Percentiles rank a stretch among this genome's conserved stretches.
Evolutionary conservation across 192 early-diverging fungal species (phyloP).

Genomic region (Funneliformis geosporum): DNA sequence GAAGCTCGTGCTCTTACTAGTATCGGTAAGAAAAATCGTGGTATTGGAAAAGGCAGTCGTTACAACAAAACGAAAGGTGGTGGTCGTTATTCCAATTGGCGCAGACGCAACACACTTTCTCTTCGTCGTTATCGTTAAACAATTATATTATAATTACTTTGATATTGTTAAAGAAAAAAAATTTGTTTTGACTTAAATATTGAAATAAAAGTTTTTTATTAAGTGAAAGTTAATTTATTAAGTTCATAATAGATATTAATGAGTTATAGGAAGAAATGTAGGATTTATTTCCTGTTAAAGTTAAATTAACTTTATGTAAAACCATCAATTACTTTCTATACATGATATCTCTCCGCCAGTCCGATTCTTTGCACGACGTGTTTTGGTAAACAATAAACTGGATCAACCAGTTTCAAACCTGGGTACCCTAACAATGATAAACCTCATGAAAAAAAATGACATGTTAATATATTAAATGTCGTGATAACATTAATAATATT

Average conservation of each 20-base stretch:
- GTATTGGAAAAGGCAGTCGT: slow-evolving; percentile 93
- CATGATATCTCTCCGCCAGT: slow-evolving; percentile 43
- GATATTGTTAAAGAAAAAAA: no score
- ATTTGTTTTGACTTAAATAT: no score
- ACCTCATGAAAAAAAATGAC: slow-evolving; percentile 34
- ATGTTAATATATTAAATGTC: background rate
- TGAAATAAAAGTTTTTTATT: no score
- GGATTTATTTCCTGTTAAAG: no score
- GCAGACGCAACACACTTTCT: slow-evolving; percentile 93
- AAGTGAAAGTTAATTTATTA: no score
- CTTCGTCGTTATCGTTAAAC: slow-evolving; percentile 91
- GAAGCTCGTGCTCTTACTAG: slow-evolving; percentile 97
- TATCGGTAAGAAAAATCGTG: slow-evolving; percentile 96
- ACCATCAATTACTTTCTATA: background rate
- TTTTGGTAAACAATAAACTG: slow-evolving; percentile 87
- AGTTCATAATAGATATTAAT: no score
- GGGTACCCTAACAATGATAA: slow-evolving; percentile 83
- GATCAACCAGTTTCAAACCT: slow-evolving; percentile 78
- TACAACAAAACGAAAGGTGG: slow-evolving; percentile 97
- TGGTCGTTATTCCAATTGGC: slow-evolving; percentile 92
- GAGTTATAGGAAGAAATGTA: no score
- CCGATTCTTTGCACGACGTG: slow-evolving; percentile 60
- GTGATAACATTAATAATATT: background rate
- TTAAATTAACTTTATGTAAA: no score
- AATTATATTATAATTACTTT: background rate